These are phyloP conservation scores for Sclerotinia borealis DNA, from an alignment of 2,329 filamentous ascomycete genomes.

Conservation along the genomic window DNA sequence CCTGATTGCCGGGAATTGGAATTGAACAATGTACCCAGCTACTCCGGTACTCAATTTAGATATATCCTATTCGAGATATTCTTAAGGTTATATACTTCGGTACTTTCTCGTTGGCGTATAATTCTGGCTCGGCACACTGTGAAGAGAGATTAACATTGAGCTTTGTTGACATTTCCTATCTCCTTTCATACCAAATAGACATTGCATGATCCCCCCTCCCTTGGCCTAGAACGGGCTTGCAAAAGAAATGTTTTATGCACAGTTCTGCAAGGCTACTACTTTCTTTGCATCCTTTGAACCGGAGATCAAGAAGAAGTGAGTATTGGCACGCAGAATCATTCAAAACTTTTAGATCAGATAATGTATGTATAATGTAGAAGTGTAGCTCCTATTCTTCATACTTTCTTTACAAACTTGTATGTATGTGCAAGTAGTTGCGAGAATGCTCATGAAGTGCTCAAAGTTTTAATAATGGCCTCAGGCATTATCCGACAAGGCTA, in stretches of 20 bases:
- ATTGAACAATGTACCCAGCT: neutral
- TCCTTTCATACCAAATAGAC: neutral
- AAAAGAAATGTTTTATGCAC: neutral
- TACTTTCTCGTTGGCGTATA: neutral
- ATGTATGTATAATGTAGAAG: neutral
- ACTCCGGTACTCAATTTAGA: neutral
- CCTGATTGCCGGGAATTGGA: neutral
- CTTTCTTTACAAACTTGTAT: too few relatives aligned
- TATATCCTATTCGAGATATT: neutral
- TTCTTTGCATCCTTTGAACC: neutral
- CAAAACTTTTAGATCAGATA: too few relatives aligned
- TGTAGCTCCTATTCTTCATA: neutral
- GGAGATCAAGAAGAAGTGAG: neutral
- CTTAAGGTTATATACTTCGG: neutral
- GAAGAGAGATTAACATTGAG: neutral
- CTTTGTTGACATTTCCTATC: neutral
- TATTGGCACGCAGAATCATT: neutral
- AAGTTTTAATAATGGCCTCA: neutral
- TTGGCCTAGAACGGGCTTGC: neutral
- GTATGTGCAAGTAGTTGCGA: neutral
- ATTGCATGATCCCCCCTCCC: too few relatives aligned
- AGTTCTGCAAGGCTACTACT: constrained; percentile 1
- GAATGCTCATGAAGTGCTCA: neutral
- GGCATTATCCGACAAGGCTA: neutral
- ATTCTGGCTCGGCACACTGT: neutral